These are phyloP conservation scores for Tetradesmus lagerheimii DNA, from an alignment of 139 green algal species.

Conservation along the genomic window DNA sequence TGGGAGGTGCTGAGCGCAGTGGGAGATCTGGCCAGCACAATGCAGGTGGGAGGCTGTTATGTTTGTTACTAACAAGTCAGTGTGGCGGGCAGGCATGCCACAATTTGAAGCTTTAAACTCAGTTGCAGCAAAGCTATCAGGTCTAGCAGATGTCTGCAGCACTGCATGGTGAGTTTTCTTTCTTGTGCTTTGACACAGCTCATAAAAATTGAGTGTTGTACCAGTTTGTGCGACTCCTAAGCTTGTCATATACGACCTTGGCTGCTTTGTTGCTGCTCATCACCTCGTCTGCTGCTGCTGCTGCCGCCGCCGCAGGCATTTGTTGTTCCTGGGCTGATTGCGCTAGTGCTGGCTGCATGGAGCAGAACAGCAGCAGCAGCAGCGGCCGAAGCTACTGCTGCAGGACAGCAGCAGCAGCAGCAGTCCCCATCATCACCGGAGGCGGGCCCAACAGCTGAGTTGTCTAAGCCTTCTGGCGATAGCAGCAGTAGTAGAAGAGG, in stretches of 20 bases:
- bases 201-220: too few relatives aligned
- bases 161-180: too few relatives aligned
- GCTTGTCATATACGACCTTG: background rate
- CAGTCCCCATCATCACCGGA: background rate
- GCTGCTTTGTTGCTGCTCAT: background rate
- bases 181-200: too few relatives aligned
- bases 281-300: background rate
- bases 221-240: too few relatives aligned
- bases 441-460: background rate
- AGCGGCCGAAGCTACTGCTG: background rate
- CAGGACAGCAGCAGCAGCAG: background rate
- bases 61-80: background rate
- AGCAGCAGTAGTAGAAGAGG: background rate
- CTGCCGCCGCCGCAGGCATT: slow-evolving; percentile 20
- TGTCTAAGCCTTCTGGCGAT: background rate
- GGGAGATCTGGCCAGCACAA: slow-evolving; percentile 8
- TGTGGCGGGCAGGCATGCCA: too few relatives aligned
- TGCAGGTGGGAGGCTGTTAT: background rate
- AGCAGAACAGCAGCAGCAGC: background rate
- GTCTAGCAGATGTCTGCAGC: background rate
- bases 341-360: background rate
- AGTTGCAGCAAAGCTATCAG: background rate
- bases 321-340: slow-evolving; percentile 36
- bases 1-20: slow-evolving; percentile 32
- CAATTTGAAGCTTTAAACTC: too few relatives aligned